These are phyloP conservation scores for Tolypocladium paradoxum DNA, from an alignment of 2,329 filamentous ascomycete genomes.

Conservation along the genomic window DNA sequence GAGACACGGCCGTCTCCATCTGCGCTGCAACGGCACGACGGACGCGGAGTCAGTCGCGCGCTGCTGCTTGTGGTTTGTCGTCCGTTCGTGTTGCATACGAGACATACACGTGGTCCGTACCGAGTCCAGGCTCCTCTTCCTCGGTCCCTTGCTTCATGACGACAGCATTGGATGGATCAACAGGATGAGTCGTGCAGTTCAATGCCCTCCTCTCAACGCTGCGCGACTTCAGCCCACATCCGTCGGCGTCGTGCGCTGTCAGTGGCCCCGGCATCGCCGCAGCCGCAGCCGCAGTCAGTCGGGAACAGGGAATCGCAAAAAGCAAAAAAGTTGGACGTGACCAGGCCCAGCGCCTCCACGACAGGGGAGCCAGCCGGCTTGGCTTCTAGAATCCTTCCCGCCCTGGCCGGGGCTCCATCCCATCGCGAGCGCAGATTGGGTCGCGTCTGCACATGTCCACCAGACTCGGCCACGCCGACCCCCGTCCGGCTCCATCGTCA, in stretches of 20 bases:
- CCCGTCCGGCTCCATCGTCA: neutral
- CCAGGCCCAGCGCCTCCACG: too few species aligned
- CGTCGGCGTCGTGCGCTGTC: neutral
- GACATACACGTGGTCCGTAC: too few species aligned
- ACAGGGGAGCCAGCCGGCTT: neutral
- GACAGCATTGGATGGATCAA: too few species aligned
- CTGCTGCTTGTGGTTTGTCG: neutral
- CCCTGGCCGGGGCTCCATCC: neutral
- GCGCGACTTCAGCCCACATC: neutral
- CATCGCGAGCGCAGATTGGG: neutral
- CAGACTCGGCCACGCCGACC: neutral
- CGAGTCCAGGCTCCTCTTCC: neutral
- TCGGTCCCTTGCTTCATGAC: neutral
- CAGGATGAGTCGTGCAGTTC: neutral
- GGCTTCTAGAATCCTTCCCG: conserved; percentile 3
- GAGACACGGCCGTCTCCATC: neutral
- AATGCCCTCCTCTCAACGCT: neutral
- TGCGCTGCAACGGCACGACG: neutral
- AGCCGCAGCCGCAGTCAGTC: neutral
- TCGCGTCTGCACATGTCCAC: neutral
- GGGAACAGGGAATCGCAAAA: neutral
- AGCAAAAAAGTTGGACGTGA: neutral
- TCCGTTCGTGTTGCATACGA: neutral
- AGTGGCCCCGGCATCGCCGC: neutral
- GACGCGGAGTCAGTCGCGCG: neutral